Percentiles rank a stretch among this genome's conserved stretches.
Evolutionary conservation across 2,329 filamentous ascomycete species (phyloP).

Genomic region (Hypoxylon sp.): DNA sequence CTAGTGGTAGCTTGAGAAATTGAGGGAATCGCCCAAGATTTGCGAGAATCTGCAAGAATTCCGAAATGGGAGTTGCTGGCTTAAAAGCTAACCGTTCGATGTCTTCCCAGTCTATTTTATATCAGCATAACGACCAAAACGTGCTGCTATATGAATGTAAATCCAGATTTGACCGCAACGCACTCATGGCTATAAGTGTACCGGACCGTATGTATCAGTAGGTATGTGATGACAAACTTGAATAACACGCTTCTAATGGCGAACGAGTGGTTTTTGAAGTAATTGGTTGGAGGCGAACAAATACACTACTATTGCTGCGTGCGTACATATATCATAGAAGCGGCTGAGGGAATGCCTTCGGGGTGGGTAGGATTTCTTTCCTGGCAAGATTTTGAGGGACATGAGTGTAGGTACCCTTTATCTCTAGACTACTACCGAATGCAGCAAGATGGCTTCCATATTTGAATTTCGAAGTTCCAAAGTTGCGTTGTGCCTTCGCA

Average conservation of each 20-base stretch:
- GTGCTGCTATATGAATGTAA: not conserved
- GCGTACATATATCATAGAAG: not conserved
- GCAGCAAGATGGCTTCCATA: no score
- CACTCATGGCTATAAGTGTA: not conserved
- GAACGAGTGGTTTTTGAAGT: not conserved
- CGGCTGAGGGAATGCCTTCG: not conserved
- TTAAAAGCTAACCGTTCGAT: not conserved
- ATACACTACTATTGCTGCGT: no score
- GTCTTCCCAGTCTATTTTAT: not conserved
- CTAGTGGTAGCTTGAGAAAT: conserved; percentile 1
- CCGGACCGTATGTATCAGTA: not conserved
- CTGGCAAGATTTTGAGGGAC: not conserved
- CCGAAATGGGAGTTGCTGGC: not conserved
- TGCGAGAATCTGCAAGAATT: no score
- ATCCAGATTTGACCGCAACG: not conserved
- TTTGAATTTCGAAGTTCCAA: no score
- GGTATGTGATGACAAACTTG: not conserved
- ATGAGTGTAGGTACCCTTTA: not conserved
- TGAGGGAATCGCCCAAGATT: not conserved
- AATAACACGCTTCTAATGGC: not conserved
- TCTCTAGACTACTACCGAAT: no score
- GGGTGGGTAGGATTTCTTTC: not conserved
- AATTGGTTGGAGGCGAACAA: not conserved
- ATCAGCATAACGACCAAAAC: not conserved
- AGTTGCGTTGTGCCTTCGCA: not conserved